Evolutionary conservation across 352 stramenopile genomes (phyloP).

Genomic region (Phytopythium ostracodes): DNA sequence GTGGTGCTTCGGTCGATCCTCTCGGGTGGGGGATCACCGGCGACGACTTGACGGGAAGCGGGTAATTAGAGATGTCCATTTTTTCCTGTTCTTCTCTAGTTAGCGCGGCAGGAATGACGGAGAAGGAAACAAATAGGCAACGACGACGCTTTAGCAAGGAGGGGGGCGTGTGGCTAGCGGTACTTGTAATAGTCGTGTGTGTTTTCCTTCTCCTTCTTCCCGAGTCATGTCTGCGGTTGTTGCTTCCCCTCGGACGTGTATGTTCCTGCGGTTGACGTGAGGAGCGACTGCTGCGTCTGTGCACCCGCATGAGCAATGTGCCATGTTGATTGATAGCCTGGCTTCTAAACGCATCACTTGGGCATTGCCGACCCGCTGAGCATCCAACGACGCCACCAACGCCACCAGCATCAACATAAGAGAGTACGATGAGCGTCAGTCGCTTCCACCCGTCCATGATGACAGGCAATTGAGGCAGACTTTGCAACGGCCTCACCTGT

Average conservation of each 20-base stretch:
- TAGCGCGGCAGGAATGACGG: neutral
- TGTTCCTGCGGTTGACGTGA: no score
- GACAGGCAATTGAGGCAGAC: no score
- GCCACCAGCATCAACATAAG: no score
- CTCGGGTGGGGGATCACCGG: neutral
- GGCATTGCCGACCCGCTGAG: constrained; percentile 1
- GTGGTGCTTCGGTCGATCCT: no score
- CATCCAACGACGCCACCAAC: neutral
- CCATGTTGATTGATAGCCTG: no score
- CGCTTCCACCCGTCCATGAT: no score
- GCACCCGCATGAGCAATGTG: no score
- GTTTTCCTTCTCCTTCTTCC: neutral
- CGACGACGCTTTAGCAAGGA: constrained; percentile 3
- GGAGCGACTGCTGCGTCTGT: no score
- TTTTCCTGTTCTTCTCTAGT: neutral
- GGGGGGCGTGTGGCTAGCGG: neutral
- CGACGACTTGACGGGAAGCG: neutral
- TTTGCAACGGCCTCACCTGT: constrained; percentile 31
- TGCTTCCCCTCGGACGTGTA: no score
- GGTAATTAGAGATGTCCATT: constrained; percentile 1
- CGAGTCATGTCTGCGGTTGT: neutral
- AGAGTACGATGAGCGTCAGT: neutral
- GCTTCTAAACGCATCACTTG: neutral
- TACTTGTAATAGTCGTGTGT: constrained; percentile 5
- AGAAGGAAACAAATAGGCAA: neutral